Evolutionary conservation across 768 basidiomycete species (phyloP), one percentile per base, ranked within the genome.

Genomic region (Tremella fuciformis): DNA sequence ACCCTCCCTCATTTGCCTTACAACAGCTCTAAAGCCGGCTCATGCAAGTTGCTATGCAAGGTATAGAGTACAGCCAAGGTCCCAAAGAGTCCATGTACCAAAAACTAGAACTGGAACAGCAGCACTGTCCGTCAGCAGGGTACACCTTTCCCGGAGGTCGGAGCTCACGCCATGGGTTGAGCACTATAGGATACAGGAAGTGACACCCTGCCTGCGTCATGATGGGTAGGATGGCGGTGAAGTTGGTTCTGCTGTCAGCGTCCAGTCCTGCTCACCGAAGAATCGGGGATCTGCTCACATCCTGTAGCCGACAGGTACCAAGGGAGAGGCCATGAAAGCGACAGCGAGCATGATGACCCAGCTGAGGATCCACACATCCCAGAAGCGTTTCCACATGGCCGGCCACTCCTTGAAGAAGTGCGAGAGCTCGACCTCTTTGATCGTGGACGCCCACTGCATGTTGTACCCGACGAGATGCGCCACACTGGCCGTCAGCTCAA

Each of bases 371-470:
- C 82, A 64, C 60, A 82, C 41, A 84, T 66, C 68, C 82, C 87
- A 85, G 79, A 89, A 93, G 8, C 89, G 85, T 62, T 85, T 84
- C 70, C 87, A 79, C 74, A 93, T 91, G 58, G 84, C 84, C 1
- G 91, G 91, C 26, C 91, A 86, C 76, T 93, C 91, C 57, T 87
- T 84, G 83, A 88, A 91, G 80, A 93, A 91, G 72, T 91, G 91
- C 1, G 88, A 89, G 37, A 84, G 81, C 76, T 73, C 69, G 48
- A 65, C 67, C 57, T 90, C 88, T 82, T 91, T 91, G 69, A 83
- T 84, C 1, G 88, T 89, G 4, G 87, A 86, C 21, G 84, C 83
- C 88, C 88, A 89, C 9, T 83, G 81, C 76, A 79, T 77, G 71
- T 85, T 80, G 63, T 84, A 85, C 26, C 83, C 83, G 64, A 83